Evolutionary conservation across 176 grass and related monocot genomes (phyloP), one percentile per base, ranked within the genome.

Genomic region (Oryza rufipogon): DNA sequence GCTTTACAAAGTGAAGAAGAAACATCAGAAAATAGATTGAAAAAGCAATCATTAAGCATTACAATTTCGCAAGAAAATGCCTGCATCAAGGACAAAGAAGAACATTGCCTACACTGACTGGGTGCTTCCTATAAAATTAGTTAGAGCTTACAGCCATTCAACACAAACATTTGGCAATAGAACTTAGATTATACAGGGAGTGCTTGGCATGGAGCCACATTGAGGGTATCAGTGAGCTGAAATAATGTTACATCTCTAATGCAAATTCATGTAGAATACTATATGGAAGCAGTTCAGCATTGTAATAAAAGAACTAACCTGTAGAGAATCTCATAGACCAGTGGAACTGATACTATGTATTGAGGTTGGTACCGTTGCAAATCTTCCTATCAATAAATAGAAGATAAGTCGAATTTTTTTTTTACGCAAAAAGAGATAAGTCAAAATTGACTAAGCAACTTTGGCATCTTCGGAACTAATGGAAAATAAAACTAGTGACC

Each of bases 281-380:
- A 9, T 76, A 68, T 67, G 79, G 71, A 66, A 41, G 42, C 33
- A 75, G 44, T 75, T 81, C 78, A 71, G 33, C 61, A 25, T 48
- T 76, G 75, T 56, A 73, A 34, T 68, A 17, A 44, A 54, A 51
- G 39, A 81, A 87, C 87, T 48, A 74, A 98, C 96, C 90, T 98
- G 89, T 98, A 95, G 68, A 98, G 88, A 68, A 93, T 98, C 89
- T 98, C 96, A 89, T 92, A 98, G 32, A 98, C 93, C 87, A 95
- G 61, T 45, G 96, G 96, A 49, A 98, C 93, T 32, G 93, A 95
- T 86, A 98, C 72, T 68, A 98, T 69, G 66, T 89, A 98, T 6
- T 93, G 92, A 49, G 96, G 96, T 92, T 93, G 89, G 80, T 93
- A 93, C 12, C 39, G 82, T 84, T 98, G 88, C 91, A 98, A 93